Base-by-base conservation (phyloP, 176 grass and related monocot species). In the Oryza nivara region DNA sequence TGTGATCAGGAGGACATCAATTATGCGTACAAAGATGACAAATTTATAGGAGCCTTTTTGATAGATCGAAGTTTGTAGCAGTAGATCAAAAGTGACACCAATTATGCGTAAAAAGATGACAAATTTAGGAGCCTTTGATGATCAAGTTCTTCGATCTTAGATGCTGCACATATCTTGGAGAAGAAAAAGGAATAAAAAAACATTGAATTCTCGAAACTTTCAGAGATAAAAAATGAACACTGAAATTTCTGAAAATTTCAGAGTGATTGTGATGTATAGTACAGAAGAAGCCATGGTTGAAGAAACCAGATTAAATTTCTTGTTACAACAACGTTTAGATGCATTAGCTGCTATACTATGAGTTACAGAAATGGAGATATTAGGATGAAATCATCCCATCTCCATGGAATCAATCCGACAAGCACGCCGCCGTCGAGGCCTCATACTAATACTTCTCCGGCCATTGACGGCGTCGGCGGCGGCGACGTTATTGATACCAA, bases 401-500 rank as follows among this genome's bases (percentile, higher is more conserved):
- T 63, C 58, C 58, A 23, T 63, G 58, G 58, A 23, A 63, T 63
- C 9, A 63, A 58, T 58, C 54, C 54, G 54, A n/a, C 8, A 63
- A 0, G 58, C 58, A 63, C 58, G 58, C 58, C 58, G 58, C 58
- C 58, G 58, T n/a, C n/a, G 58, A 63, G 58, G 58, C 54, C 54
- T 58, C 8, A 15, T 58, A 58, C 54, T 58, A 58, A 58, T 58
- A 58, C 54, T 58, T 52, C 19, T 17, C 6, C 54, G 54, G 54
- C n/a, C 58, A n/a, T 23, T 11, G 58, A 23, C 58, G 58, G n/a
- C 58, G 58, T 8, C 20, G 58, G 20, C 58, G 58, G 7, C 58
- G 58, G 58, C 58, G 58, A 63, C 20, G 58, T 63, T 63, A 63
- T 63, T 63, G 58, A 63, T 63, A 63, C 58, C 58, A 63, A 63